Conservation (phyloP, 192 early-diverging fungal species). For the Funneliformis geosporum region DNA sequence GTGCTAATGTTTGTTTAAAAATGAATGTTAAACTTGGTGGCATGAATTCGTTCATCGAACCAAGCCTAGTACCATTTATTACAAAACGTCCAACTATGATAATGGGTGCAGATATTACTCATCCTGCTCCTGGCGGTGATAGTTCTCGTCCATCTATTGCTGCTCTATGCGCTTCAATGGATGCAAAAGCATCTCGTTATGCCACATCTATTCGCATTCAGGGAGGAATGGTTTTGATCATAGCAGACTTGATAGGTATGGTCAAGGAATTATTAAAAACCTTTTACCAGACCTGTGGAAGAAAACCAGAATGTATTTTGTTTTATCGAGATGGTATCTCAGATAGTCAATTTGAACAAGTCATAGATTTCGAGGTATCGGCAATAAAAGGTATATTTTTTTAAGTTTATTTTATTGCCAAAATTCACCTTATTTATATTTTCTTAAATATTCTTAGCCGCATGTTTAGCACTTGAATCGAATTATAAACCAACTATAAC, state of each 20-base stretch:
- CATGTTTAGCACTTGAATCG: no score
- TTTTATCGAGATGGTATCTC: neutral
- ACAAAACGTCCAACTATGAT: neutral
- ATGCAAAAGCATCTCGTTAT: neutral
- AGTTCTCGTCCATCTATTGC: neutral
- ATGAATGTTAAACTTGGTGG: slow-evolving; percentile 90
- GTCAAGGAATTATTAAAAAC: slow-evolving; percentile 44
- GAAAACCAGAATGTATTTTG: neutral
- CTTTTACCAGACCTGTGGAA: neutral
- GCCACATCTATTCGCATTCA: neutral
- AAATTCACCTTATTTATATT: no score
- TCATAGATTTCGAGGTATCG: neutral
- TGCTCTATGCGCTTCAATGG: neutral
- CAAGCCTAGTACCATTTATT: slow-evolving; percentile 59
- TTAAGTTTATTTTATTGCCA: no score
- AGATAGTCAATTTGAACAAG: neutral
- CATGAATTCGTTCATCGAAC: slow-evolving; percentile 70
- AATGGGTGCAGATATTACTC: neutral
- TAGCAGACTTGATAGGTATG: neutral
- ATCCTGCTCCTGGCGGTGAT: neutral
- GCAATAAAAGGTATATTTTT: neutral
- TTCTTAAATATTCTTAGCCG: no score
- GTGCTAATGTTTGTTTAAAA: slow-evolving; percentile 94
- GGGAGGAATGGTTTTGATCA: neutral
- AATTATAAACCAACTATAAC: no score